Conservation (phyloP, 2,329 filamentous ascomycete species). For the Tolypocladium ovalisporum region DNA sequence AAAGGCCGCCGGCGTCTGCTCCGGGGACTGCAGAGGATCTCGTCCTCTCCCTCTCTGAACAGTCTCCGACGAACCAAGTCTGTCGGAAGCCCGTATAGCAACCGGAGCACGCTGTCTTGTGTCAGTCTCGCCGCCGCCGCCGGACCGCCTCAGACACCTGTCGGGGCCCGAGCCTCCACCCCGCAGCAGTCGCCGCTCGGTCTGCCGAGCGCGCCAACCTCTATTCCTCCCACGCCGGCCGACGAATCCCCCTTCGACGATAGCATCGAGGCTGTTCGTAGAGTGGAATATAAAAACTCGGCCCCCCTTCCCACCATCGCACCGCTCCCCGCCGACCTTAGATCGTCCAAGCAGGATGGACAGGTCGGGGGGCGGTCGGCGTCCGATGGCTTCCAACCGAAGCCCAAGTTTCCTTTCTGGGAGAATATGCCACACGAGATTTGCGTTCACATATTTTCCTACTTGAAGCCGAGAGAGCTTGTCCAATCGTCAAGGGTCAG, state of each 20-base stretch:
- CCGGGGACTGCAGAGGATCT: constrained; percentile 67
- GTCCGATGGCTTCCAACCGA: constrained; percentile 10
- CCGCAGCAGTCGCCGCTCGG: constrained; percentile 30
- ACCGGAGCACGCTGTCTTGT: constrained; percentile 40
- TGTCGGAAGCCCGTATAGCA: constrained; percentile 56
- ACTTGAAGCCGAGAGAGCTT: constrained; percentile 69
- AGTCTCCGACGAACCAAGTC: constrained; percentile 54
- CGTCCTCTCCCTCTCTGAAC: constrained; percentile 64
- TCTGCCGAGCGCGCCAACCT: constrained; percentile 22
- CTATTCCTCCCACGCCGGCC: constrained; percentile 26
- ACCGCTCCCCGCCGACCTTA: constrained; percentile 53
- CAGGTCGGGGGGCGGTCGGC: constrained; percentile 8
- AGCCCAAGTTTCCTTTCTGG: constrained; percentile 58
- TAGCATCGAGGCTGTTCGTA: constrained; percentile 39
- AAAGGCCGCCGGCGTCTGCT: constrained; percentile 62
- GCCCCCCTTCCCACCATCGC: constrained; percentile 35
- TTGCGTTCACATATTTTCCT: constrained; percentile 64
- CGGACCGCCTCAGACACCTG: constrained; percentile 16
- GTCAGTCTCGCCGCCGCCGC: constrained; percentile 38
- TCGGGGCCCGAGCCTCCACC: constrained; percentile 17
- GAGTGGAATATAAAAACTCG: constrained; percentile 37
- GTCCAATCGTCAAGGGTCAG: constrained; percentile 68
- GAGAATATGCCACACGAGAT: constrained; percentile 72
- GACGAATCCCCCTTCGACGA: constrained; percentile 29
- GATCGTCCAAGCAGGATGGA: constrained; percentile 26